Evolutionary conservation across 2,329 filamentous ascomycete genomes (phyloP), one percentile per base, ranked within the genome.

Genomic region (Stachybotrys echinatus): DNA sequence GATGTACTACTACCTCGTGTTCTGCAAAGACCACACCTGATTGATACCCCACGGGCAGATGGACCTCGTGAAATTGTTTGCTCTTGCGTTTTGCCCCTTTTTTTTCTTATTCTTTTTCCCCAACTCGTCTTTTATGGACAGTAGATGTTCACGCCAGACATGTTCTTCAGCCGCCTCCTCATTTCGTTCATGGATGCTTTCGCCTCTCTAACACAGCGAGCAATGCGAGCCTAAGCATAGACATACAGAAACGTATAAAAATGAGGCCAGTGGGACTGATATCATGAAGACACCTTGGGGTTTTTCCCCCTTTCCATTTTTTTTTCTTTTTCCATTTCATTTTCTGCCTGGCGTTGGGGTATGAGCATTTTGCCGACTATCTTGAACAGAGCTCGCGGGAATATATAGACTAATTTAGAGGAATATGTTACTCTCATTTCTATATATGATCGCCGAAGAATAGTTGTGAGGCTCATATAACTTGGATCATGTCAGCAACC

Each of bases 21-120:
- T 50, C 51, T 52, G 50, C 50, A 51, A 53, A 55, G 58, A 61
- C 52, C 46, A 48, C 27, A 14, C 53, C 55, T 47, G 54, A 55
- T 61, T 62, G 59, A 61, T 61, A 61, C 59, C 59, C 52, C 50
- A 51, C 49, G 14, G 27, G 27, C 27, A 14, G 14, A 34, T 34
- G 27, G 27, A 14, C 27, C 27, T 34, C 27, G 27, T 34, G 27
- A 34, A 34, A 34, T 8, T 14, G 5, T 31, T 23, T 14, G 5
- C 23, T 23, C 38, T 50, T 48, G 44, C 22, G 18, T 47, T 47
- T 53, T 48, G 42, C 48, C 47, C 21, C 37, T 48, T 43, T 55
- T 48, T 43, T 45, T 46, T 44, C 45, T 40, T 22, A 20, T 48
- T 42, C 37, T 31, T 31, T 12, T 8, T 34, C 14, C 14, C 27